These are phyloP conservation scores for Colletotrichum sp. DNA, from an alignment of 2,329 filamentous ascomycete species.

Conservation along the genomic window DNA sequence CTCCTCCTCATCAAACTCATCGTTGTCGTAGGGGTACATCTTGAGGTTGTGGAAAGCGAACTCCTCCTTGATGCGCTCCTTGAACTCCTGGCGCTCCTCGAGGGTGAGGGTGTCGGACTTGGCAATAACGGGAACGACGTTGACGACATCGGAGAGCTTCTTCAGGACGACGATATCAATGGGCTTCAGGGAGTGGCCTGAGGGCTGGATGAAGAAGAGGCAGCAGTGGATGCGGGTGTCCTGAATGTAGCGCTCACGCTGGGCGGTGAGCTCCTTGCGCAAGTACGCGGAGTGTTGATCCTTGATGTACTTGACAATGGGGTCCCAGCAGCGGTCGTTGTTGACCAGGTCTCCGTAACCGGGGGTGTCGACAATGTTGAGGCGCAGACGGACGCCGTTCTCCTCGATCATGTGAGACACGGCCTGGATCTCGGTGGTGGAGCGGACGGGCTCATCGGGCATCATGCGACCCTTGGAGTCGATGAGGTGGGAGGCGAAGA, in stretches of 20 bases:
- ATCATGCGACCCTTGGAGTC: conserved; percentile 96
- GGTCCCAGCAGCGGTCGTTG: conserved; percentile 99
- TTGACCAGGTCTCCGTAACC: conserved; percentile 99
- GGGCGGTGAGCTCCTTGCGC: conserved; percentile 97
- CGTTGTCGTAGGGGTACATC: conserved; percentile 99
- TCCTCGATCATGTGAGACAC: conserved; percentile 99
- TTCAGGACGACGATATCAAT: conserved; percentile 99
- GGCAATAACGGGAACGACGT: conserved; percentile 97
- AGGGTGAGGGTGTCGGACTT: conserved; percentile 96
- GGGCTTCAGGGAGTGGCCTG: conserved; percentile 96
- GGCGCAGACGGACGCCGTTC: conserved; percentile 93
- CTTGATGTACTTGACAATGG: conserved; percentile 99
- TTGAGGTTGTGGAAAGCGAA: conserved; percentile 99
- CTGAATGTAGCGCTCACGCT: conserved; percentile 98
- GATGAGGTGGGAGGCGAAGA: conserved; percentile 99
- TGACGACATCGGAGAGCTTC: conserved; percentile 99
- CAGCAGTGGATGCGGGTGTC: conserved; percentile 99
- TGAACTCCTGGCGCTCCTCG: conserved; percentile 95
- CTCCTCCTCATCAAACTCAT: conserved; percentile 98
- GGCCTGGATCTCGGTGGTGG: conserved; percentile 96
- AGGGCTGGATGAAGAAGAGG: conserved; percentile 99
- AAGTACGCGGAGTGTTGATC: conserved; percentile 99
- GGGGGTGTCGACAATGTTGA: conserved; percentile 99
- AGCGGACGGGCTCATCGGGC: conserved; percentile 91
- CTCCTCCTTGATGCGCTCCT: conserved; percentile 99